Conservation (phyloP, 495 filamentous ascomycete genomes). For the Neurospora sp. region DNA sequence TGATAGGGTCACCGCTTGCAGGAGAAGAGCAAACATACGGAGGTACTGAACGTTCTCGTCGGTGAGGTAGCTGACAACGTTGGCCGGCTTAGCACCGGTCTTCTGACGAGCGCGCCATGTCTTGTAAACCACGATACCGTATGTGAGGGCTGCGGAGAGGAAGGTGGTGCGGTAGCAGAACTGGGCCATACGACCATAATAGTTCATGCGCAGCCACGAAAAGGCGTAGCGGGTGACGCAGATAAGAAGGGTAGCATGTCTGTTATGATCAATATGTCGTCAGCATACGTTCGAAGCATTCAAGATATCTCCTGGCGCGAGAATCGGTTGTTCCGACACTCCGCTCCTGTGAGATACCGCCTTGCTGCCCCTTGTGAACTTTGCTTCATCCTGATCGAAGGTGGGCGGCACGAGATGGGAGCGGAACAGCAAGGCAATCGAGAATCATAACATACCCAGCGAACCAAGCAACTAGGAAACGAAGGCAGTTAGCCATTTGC, state of each 20-base stretch:
- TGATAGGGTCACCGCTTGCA: slow-evolving; percentile 1
- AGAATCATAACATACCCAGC: slow-evolving; percentile 55
- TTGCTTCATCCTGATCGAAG: neutral
- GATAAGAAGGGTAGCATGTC: slow-evolving; percentile 75
- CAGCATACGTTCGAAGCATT: neutral
- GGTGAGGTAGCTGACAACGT: slow-evolving; percentile 51
- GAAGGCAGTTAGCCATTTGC: slow-evolving; percentile 15
- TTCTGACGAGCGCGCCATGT: slow-evolving; percentile 74
- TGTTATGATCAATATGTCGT: slow-evolving; percentile 15
- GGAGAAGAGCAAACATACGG: slow-evolving; percentile 45
- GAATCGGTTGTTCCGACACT: neutral
- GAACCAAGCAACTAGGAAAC: slow-evolving; percentile 61
- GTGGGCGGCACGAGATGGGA: neutral
- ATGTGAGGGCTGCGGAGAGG: slow-evolving; percentile 77
- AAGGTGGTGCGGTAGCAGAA: slow-evolving; percentile 87
- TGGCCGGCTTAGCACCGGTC: slow-evolving; percentile 48
- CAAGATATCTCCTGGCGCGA: neutral
- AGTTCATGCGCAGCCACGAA: slow-evolving; percentile 77
- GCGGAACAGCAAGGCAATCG: neutral
- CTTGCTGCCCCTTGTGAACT: neutral
- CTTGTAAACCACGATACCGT: slow-evolving; percentile 99
- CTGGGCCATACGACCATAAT: slow-evolving; percentile 57
- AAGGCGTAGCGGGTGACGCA: slow-evolving; percentile 72
- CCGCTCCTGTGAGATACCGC: neutral
- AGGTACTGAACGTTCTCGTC: slow-evolving; percentile 99